Conservation (phyloP, 2,329 filamentous ascomycete species). For the Clathrospora elynae region DNA sequence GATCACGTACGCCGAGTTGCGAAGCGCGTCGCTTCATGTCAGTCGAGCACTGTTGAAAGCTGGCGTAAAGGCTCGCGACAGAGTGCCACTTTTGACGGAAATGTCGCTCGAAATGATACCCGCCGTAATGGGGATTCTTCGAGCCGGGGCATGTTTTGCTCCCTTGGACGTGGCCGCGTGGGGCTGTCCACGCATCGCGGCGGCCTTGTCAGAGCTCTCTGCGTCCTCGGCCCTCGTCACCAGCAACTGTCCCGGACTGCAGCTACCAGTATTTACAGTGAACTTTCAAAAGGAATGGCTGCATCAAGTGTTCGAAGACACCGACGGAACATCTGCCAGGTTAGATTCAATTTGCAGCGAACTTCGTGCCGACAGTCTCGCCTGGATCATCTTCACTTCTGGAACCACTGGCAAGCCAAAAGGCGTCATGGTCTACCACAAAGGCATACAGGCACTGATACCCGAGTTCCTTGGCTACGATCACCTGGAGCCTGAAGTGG, state of each 20-base stretch:
- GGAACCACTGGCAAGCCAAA: conserved; percentile 29
- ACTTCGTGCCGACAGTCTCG: conserved; percentile 3
- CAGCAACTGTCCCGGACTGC: neutral
- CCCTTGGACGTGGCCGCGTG: conserved; percentile 19
- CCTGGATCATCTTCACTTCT: conserved; percentile 26
- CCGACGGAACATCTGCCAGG: neutral
- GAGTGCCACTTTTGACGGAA: conserved; percentile 12
- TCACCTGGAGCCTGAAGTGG: too few species aligned
- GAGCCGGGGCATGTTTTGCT: conserved; percentile 14
- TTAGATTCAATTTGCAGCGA: neutral
- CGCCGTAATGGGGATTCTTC: conserved; percentile 16
- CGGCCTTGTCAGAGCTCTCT: conserved; percentile 4
- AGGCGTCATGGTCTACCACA: conserved; percentile 20
- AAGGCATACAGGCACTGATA: neutral
- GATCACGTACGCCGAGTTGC: too few species aligned
- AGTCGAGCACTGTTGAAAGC: too few species aligned
- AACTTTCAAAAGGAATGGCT: conserved; percentile 12
- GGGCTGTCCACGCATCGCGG: conserved; percentile 9
- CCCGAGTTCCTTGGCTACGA: neutral
- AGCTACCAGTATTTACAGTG: conserved; percentile 5
- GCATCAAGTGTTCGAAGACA: neutral
- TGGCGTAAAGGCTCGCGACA: conserved; percentile 1
- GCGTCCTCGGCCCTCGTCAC: neutral
- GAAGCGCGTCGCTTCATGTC: too few species aligned
- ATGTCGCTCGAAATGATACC: conserved; percentile 19